Evolutionary conservation across 2,329 filamentous ascomycete genomes (phyloP).

Genomic region (Cryphonectria nitschkei): DNA sequence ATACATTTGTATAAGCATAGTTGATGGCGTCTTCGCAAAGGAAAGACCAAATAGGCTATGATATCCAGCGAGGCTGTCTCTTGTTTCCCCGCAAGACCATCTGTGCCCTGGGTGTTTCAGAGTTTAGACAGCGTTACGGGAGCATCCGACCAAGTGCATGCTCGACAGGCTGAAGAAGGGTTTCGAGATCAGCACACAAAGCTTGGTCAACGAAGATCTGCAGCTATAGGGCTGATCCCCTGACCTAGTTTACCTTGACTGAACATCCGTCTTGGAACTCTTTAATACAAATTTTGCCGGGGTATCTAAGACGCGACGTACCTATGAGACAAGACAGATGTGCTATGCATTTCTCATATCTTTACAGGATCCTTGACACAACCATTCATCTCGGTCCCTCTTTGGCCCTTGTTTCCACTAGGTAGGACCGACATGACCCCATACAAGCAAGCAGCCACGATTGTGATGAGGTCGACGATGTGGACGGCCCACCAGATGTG

Average conservation of each 20-base stretch:
- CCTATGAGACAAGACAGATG: slow-evolving; percentile 4
- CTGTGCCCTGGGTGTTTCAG: background rate
- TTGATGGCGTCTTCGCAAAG: background rate
- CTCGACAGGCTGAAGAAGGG: background rate
- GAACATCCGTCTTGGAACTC: background rate
- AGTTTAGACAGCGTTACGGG: background rate
- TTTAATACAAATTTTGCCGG: background rate
- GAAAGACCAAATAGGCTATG: background rate
- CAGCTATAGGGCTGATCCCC: background rate
- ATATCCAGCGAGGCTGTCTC: background rate
- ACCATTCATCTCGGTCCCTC: background rate
- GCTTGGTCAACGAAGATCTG: background rate
- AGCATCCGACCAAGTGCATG: background rate
- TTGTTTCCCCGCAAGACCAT: background rate
- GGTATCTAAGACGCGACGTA: slow-evolving; percentile 16
- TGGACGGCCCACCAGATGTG: slow-evolving; percentile 95
- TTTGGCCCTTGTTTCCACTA: background rate
- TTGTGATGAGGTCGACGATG: slow-evolving; percentile 63
- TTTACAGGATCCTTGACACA: background rate
- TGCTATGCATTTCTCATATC: background rate
- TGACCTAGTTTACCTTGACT: background rate
- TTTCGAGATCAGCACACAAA: background rate
- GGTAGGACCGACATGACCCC: slow-evolving; percentile 23
- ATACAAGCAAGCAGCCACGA: slow-evolving; percentile 39
- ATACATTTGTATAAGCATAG: background rate